Base-by-base conservation (phyloP, 371 early-diverging fungal genomes). In the Basidiobolus meristosporus region DNA sequence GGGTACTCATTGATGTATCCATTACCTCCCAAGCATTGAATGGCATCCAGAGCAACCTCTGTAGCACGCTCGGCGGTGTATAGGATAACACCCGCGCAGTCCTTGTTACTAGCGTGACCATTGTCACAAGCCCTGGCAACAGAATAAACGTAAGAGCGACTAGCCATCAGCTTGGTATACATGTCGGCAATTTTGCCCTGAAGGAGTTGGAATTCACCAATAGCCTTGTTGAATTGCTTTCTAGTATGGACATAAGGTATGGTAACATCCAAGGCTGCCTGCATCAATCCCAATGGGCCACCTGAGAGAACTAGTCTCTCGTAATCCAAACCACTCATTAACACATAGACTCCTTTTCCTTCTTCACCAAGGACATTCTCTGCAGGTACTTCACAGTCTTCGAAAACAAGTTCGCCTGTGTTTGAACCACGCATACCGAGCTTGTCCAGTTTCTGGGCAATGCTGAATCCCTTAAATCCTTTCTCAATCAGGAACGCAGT, bases 381-480 rank as follows among this genome's bases (percentile, higher is more conserved):
- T 3, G 45, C 75, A 12, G 93, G 97, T 5, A 96, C 85, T 53
- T 77, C 73, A 56, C 87, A 87, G 57, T 93, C 70, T 41, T 92
- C 92, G 59, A 96, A 96, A 31, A 92, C 73, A 14, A 96, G 69
- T 56, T 93, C 90, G 53, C 90, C 89, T 1, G 97, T 96, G 57
- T 90, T 90, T 17, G 86, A 87, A 11, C 93, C 97, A 42, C 97
- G 76, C 93, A 96, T 96, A 16, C 97, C 97, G 36, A 93, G 60
- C 59, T 96, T 96, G 60, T 96, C 95, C 16, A 93, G 70, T 54
- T 93, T 93, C 42, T 77, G 88, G 4, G 74, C 70, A 9, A 70
- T 78, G 17, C 74, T 73, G 61, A 96, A 92, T 0, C 93, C 95
- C 45, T 77, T 70, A 50, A 92, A 77, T 1, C 69, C 68, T 63